These are phyloP conservation scores for Trichophyton simii DNA, from an alignment of 2,329 filamentous ascomycete species.

Conservation along the genomic window DNA sequence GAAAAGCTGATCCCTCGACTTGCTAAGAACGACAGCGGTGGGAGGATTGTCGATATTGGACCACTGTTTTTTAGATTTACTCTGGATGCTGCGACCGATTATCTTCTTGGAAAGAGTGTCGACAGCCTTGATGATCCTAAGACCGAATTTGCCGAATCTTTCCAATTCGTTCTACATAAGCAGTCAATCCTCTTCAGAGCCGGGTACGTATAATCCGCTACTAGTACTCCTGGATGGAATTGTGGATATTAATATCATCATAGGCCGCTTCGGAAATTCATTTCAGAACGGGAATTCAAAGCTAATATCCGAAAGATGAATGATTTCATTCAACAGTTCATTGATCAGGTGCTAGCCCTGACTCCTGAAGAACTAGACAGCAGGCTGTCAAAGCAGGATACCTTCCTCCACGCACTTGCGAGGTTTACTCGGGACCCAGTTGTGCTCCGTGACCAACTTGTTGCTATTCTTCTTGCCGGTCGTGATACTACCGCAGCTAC, in stretches of 20 bases:
- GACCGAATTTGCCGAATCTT: constrained; percentile 66
- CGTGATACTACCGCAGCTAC: constrained; percentile 73
- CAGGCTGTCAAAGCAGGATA: constrained; percentile 60
- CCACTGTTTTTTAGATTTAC: constrained; percentile 74
- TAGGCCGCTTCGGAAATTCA: constrained; percentile 47
- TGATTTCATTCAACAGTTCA: constrained; percentile 63
- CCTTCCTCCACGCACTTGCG: constrained; percentile 76
- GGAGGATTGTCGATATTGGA: constrained; percentile 52
- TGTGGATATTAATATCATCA: neutral
- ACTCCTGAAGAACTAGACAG: constrained; percentile 58
- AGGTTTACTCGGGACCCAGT: constrained; percentile 54
- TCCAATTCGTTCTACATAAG: constrained; percentile 63
- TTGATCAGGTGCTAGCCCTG: constrained; percentile 59
- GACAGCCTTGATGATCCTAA: constrained; percentile 48
- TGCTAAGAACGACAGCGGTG: constrained; percentile 19
- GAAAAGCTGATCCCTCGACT: constrained; percentile 59
- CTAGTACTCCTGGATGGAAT: neutral
- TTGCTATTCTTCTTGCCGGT: constrained; percentile 70
- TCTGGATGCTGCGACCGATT: constrained; percentile 74
- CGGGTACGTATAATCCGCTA: constrained; percentile 34
- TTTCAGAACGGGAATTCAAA: constrained; percentile 56
- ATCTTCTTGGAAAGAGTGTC: constrained; percentile 66
- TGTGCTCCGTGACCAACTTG: constrained; percentile 71
- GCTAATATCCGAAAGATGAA: constrained; percentile 56
- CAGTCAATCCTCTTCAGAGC: constrained; percentile 56